Conservation (phyloP, 2,329 filamentous ascomycete genomes). For the Thermomyces lanuginosus region DNA sequence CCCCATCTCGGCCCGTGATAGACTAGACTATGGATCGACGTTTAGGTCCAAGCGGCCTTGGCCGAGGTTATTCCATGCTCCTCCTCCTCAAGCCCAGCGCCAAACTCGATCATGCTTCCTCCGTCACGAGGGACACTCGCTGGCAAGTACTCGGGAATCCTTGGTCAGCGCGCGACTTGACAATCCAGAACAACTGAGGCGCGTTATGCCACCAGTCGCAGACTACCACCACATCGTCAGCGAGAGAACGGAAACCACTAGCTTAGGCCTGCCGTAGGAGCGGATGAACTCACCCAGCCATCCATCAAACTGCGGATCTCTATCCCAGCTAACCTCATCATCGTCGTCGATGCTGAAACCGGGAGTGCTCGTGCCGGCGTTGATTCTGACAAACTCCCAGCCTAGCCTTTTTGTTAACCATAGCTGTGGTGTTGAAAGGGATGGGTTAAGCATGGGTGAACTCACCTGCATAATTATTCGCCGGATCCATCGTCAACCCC, state of each 20-base stretch:
- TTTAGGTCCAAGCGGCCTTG: too few species aligned
- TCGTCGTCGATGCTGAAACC: constrained; percentile 18
- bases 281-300: constrained; percentile 22
- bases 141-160: too few species aligned
- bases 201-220: constrained; percentile 26
- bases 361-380: constrained; percentile 14
- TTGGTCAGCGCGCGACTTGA: too few species aligned
- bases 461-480: constrained; percentile 22
- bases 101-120: too few species aligned
- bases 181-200: constrained; percentile 25
- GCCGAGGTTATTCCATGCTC: too few species aligned
- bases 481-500: constrained; percentile 14
- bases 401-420: too few species aligned
- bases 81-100: too few species aligned
- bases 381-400: constrained; percentile 22
- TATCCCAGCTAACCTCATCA: constrained; percentile 13
- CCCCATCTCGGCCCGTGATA: too few species aligned
- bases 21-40: too few species aligned
- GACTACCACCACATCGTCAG: constrained; percentile 10
- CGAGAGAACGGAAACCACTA: constrained; percentile 3
- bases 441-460: constrained; percentile 1
- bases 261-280: too few species aligned
- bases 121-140: too few species aligned
- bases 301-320: constrained; percentile 20
- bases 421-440: too few species aligned